Base-by-base conservation (phyloP, 371 early-diverging fungal species). In the Enterocytospora artemiae region DNA sequence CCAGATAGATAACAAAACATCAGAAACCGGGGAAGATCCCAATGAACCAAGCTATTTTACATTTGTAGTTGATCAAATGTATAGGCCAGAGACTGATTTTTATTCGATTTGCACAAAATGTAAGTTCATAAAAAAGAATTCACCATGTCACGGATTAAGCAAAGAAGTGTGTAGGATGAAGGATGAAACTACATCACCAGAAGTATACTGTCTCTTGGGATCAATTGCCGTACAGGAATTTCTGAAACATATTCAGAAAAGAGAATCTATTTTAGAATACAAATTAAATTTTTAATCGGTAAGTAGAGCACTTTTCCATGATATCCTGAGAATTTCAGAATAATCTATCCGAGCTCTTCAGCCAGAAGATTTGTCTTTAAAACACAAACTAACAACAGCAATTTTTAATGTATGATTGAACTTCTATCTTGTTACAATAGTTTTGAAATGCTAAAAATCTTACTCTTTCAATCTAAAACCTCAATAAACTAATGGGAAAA, bases 161-260 rank as follows among this genome's bases (percentile, higher is more conserved):
- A 39, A 39, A 18, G 39, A 39, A 39, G 39, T 12, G 39, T 12
- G 12, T 12, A 18, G 39, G 18, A 18, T 18, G 18, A 18, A 39
- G 12, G 18, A 39, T 39, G 59, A 27, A 7, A 32, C 12, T 16
- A 7, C 12, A 12, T 7, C 12, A 25, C 22, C 16, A 18, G 59
- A 22, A 16, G 55, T 7, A n/a, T 7, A 27, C 24, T 56, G 54
- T 31, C 57, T 58, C 14, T 56, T 34, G 12, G 59, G 59, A 7
- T 56, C 59, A 7, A 9, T 56, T 59, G 59, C 57, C n/a, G 59
- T 59, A 18, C 59, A 59, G 59, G 59, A 59, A 32, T 59, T 59
- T 24, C 7, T 59, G 9, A 59, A 59, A 34, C 12, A 12, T 54
- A n/a, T 59, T 7, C 24, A 59, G 16, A 24, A 24, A 9, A 49